Percentiles rank a stretch among this genome's conserved stretches.
Evolutionary conservation across 2,329 filamentous ascomycete species (phyloP).

Genomic region (Pestalotiopsis sp.): DNA sequence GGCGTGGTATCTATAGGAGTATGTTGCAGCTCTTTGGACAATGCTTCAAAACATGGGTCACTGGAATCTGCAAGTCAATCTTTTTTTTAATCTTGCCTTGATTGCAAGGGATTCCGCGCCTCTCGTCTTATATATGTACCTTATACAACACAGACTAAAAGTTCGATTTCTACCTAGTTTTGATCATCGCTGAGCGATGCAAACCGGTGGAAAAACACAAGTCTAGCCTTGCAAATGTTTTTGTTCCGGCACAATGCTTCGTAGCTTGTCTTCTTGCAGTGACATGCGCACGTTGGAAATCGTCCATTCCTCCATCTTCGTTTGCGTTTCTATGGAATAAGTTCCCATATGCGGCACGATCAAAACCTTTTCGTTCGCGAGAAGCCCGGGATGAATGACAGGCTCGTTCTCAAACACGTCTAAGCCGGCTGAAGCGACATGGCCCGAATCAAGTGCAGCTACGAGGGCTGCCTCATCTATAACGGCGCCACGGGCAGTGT

Average conservation of each 20-base stretch:
- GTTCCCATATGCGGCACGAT: conserved; percentile 88
- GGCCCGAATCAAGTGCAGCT: conserved; percentile 68
- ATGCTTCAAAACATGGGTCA: background rate
- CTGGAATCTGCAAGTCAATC: background rate
- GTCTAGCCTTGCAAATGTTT: conserved; percentile 27
- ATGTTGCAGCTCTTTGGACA: no score
- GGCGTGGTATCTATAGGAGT: no score
- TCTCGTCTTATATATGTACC: no score
- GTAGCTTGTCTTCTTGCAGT: conserved; percentile 63
- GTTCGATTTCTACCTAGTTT: background rate
- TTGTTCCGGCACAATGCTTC: conserved; percentile 76
- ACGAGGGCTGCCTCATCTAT: conserved; percentile 83
- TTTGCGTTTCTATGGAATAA: conserved; percentile 69
- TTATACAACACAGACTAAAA: background rate
- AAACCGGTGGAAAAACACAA: background rate
- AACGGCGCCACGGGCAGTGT: conserved; percentile 81
- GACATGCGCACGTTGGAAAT: conserved; percentile 71
- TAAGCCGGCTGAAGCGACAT: conserved; percentile 72
- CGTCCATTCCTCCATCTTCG: conserved; percentile 75
- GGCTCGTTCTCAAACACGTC: conserved; percentile 88
- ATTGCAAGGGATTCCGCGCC: no score
- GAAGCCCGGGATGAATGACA: conserved; percentile 70
- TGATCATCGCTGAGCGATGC: background rate
- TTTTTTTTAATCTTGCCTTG: no score
- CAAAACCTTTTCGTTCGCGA: conserved; percentile 72